Evolutionary conservation across 768 basidiomycete genomes (phyloP), one percentile per base, ranked within the genome.

Genomic region (Suillus ampliporus): DNA sequence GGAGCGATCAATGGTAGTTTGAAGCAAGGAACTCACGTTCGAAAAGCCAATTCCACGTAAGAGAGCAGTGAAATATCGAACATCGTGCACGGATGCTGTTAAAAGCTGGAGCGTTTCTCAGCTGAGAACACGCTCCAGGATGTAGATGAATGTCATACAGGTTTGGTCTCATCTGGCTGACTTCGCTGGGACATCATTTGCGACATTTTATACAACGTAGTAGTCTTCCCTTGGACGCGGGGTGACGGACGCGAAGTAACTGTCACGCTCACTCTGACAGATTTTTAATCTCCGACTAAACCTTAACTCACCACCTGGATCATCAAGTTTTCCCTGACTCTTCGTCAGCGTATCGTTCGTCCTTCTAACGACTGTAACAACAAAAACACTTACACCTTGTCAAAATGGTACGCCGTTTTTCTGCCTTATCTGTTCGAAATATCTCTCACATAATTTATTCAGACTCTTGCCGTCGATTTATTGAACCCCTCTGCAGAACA

Each of bases 381-480:
- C 35, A 13, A 26, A 54, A 40, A 40, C 40, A 54, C 23, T 15
- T 38, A 26, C 23, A 40, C 37, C 23, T 38, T 10, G 23, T 56
- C 54, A 40, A 56, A 41, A 56, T 56, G 54, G 54, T 56, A 40
- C 17, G 54, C 17, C 17, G 38, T 23, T 19, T 4, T 1, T 56
- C 17, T 4, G 2, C 23, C n/a, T 17, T 28, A 4, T 11, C 7
- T 38, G 26, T 26, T 14, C 8, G 2, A 26, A 13, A 19, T 56
- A n/a, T n/a, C n/a, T 1, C 37, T 56, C 23, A 56, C 38, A 19
- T 17, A 57, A 34, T 1, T 51, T n/a, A n/a, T 9, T 15, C 64
- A 97, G 96, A 86, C 94, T 87, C 94, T 99, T 83, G 95, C 94
- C 78, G 78, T 97, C 78, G 97, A 99, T 82, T 91, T 99, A 78